Percentiles rank a stretch among this genome's conserved stretches.
Conservation (phyloP, 352 stramenopile species). For the Thalassiosira gravida region DNA sequence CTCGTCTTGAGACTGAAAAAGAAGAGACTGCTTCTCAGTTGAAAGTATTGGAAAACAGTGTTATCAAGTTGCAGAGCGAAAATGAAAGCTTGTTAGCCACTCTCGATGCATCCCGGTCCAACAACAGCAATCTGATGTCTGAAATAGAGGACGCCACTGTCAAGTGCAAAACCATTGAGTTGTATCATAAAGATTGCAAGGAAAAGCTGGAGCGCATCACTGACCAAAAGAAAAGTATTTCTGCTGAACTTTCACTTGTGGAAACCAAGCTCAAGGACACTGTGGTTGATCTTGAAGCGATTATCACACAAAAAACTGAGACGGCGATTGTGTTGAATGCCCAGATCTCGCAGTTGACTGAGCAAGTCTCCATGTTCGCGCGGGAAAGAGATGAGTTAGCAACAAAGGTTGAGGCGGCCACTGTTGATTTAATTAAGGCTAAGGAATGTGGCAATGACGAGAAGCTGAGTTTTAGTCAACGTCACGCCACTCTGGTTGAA, state of each 20-base stretch:
- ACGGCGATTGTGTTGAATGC: constrained; percentile 9
- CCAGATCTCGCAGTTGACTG: constrained; percentile 5
- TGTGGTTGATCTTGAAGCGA: constrained; percentile 6
- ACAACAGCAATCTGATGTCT: constrained; percentile 9
- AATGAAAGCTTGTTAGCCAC: constrained; percentile 9
- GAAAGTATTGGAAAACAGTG: constrained; percentile 1
- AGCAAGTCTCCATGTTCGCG: constrained; percentile 15
- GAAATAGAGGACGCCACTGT: constrained; percentile 20
- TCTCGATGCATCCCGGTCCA: not conserved
- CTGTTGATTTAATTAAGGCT: constrained; percentile 12
- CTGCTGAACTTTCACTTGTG: constrained; percentile 3
- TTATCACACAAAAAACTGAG: constrained; percentile 4
- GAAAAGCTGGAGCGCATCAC: constrained; percentile 12
- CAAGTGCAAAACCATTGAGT: constrained; percentile 8
- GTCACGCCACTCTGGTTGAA: not conserved
- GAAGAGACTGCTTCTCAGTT: not conserved
- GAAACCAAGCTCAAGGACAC: constrained; percentile 1
- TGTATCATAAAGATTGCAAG: constrained; percentile 7
- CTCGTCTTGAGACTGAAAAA: constrained; percentile 20
- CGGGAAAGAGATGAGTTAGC: constrained; percentile 26
- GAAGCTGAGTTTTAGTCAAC: constrained; percentile 3
- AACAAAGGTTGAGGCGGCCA: constrained; percentile 5
- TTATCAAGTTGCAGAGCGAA: not conserved
- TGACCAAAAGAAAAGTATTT: not conserved
- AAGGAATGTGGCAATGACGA: constrained; percentile 12